Percentiles rank a stretch among this genome's conserved stretches.
Conservation (phyloP, 768 basidiomycete genomes). For the Hysterangium stoloniferum region DNA sequence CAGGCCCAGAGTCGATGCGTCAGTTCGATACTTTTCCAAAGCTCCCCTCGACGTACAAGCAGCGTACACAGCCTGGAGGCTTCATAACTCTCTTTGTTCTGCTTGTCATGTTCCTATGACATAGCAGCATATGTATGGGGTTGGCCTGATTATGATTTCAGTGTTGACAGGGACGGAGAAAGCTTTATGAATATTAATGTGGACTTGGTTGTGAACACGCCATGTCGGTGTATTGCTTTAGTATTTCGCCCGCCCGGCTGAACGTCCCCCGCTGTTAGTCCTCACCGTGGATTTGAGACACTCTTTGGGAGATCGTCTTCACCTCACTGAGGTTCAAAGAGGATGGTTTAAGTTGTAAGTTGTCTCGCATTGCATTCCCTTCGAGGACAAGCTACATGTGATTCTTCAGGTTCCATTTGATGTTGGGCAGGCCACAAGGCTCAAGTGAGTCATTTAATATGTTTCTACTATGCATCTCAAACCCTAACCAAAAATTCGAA, state of each 20-base stretch:
- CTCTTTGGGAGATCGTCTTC: conserved; percentile 86
- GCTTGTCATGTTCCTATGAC: conserved; percentile 71
- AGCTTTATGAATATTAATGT: conserved; percentile 79
- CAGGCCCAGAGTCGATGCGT: conserved; percentile 56
- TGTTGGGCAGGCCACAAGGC: conserved; percentile 66
- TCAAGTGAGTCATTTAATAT: conserved; percentile 38
- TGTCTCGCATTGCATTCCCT: no score
- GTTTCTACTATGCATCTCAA: conserved; percentile 7
- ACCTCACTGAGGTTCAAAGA: conserved; percentile 73
- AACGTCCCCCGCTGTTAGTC: conserved; percentile 34
- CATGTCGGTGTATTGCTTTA: conserved; percentile 65
- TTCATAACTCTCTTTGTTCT: conserved; percentile 68
- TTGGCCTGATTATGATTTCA: conserved; percentile 86
- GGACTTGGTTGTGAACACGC: conserved; percentile 89
- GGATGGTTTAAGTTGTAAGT: conserved; percentile 67
- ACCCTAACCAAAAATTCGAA: conserved; percentile 19
- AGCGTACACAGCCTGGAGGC: conserved; percentile 71
- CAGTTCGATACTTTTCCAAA: conserved; percentile 86
- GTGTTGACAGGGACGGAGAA: conserved; percentile 58
- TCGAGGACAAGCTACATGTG: no score
- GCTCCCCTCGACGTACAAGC: conserved; percentile 72
- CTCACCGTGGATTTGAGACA: conserved; percentile 87
- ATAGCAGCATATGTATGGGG: conserved; percentile 90
- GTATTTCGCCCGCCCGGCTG: background rate
- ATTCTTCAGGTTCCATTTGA: conserved; percentile 73